Evolutionary conservation across 441 rosid genomes (phyloP).

Genomic region (Aleurites moluccanus): DNA sequence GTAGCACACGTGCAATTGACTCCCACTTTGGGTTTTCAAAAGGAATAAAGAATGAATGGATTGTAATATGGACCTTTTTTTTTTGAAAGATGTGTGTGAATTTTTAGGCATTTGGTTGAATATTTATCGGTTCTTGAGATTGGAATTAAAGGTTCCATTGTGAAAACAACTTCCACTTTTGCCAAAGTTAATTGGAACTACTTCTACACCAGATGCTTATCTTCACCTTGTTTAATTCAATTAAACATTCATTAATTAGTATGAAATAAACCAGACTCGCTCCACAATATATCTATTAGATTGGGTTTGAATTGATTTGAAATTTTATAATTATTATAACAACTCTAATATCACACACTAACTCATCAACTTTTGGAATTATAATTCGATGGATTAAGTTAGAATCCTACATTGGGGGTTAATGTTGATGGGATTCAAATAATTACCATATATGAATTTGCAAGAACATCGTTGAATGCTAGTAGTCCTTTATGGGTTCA

Average conservation of each 20-base stretch:
- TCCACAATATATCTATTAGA: no score
- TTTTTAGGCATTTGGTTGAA: slow-evolving; percentile 11
- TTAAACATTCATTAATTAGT: background rate
- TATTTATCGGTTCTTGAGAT: background rate
- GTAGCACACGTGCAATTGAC: slow-evolving; percentile 39
- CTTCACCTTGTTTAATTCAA: background rate
- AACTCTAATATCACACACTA: no score
- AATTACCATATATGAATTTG: no score
- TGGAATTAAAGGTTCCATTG: slow-evolving; percentile 3
- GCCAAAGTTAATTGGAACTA: background rate
- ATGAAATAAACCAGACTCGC: no score
- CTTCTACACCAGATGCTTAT: background rate
- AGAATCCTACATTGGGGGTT: no score
- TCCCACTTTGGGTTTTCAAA: slow-evolving; percentile 17
- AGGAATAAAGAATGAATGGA: background rate
- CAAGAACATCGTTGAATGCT: no score
- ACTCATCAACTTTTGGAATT: no score
- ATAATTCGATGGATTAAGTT: no score
- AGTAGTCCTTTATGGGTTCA: no score
- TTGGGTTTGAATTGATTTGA: no score
- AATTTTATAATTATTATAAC: no score
- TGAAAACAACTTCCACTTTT: slow-evolving; percentile 4
- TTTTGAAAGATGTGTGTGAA: background rate
- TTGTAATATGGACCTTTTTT: background rate
- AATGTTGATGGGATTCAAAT: no score